Evolutionary conservation across 768 basidiomycete genomes (phyloP).

Genomic region (Mycena albidolilacea): DNA sequence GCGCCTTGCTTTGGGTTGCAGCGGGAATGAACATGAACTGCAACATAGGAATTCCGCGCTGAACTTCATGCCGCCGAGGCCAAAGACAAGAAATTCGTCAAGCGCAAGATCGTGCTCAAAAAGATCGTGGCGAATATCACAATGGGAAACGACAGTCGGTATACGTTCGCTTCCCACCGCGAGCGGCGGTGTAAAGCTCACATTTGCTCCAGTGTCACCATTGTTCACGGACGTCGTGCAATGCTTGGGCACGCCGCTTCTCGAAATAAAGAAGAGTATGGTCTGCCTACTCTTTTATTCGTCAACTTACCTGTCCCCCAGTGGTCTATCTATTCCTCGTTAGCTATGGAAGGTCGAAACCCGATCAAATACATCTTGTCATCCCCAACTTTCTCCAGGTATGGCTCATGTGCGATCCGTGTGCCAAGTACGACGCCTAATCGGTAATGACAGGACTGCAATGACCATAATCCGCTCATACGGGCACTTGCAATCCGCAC

Average conservation of each 20-base stretch:
- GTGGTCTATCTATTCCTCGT: slow-evolving; percentile 99
- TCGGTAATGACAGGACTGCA: slow-evolving; percentile 80
- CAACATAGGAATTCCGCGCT: slow-evolving; percentile 84
- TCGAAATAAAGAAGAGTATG: slow-evolving; percentile 99
- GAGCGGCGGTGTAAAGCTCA: slow-evolving; percentile 38
- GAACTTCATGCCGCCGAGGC: slow-evolving; percentile 93
- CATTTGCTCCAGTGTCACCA: slow-evolving; percentile 79
- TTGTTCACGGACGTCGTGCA: slow-evolving; percentile 96
- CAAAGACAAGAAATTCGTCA: slow-evolving; percentile 97
- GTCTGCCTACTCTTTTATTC: slow-evolving; percentile 2
- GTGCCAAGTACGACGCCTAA: slow-evolving; percentile 26
- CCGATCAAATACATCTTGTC: slow-evolving; percentile 93
- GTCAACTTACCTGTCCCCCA: slow-evolving; percentile 48
- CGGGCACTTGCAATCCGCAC: slow-evolving; percentile 98
- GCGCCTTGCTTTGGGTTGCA: slow-evolving; percentile 30
- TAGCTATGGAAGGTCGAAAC: slow-evolving; percentile 94
- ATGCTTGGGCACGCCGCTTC: slow-evolving; percentile 92
- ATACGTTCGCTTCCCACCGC: slow-evolving; percentile 43
- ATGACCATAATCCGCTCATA: slow-evolving; percentile 96
- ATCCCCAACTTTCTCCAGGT: slow-evolving; percentile 94
- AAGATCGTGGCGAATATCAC: slow-evolving; percentile 99
- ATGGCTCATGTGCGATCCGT: slow-evolving; percentile 40
- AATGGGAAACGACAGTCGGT: slow-evolving; percentile 99
- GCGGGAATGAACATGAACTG: slow-evolving; percentile 10
- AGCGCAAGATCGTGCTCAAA: slow-evolving; percentile 95